Evolutionary conservation across 2,329 filamentous ascomycete species (phyloP), one percentile per base, ranked within the genome.

Genomic region (Stemphylium lycopersici): DNA sequence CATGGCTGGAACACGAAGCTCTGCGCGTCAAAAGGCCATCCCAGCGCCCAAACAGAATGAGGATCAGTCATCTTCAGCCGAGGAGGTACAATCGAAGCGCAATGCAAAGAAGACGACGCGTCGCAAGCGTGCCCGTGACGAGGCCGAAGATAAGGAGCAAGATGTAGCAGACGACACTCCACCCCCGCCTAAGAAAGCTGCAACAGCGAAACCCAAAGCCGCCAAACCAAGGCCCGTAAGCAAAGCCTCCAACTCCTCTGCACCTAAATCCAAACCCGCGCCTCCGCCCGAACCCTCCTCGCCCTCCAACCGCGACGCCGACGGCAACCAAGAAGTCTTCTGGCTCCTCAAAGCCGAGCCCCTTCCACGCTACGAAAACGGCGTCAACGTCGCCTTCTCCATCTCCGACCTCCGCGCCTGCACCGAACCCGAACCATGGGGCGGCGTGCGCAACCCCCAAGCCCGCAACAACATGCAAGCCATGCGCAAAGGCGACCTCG

Each of bases 401-500:
- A 97, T 99, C 67, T 92, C 98, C 67, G 93, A 98, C 72, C 78
- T 99, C 32, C 83, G 84, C 12, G 83, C 85, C 0, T 89, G 86
- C 67, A 86, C 80, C 0, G 83, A 85, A 66, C 91, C 93, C 1
- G 93, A 98, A 70, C 88, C 90, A 0, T 99, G 95, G 95, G 90
- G 96, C 76, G 95, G 78, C 71, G 84, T 80, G 34, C 69, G 78
- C 41, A 82, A 81, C 46, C 68, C 69, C 15, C 72, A 73, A 76
- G 93, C 93, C 6, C 86, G 91, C 22, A 98, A 97, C 69, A 91
- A 97, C 72, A 87, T 99, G 78, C 86, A 90, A 26, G 85, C 87
- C 7, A 99, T 99, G 95, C 92, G 90, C 66, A 87, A 87, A 51
- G 93, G 93, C 45, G 95, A 99, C 70, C 81, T 93, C 29, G 93